Conservation (phyloP, 768 basidiomycete species). For the Tulasnella calospora region DNA sequence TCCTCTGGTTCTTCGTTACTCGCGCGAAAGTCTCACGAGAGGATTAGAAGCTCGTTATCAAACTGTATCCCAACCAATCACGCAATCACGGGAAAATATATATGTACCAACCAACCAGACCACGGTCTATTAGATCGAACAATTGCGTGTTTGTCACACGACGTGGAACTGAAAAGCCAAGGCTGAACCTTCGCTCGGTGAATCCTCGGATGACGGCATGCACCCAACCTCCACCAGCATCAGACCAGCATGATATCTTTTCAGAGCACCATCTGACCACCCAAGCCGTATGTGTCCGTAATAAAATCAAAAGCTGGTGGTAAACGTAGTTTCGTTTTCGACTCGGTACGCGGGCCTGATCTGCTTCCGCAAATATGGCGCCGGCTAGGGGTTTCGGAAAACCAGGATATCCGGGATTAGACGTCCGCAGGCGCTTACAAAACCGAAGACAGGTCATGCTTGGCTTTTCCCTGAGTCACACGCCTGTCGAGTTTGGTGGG, state of each 20-base stretch:
- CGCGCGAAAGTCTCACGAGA: neutral
- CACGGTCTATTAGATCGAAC: neutral
- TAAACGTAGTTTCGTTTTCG: neutral
- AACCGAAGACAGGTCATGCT: too few relatives aligned
- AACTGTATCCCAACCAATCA: neutral
- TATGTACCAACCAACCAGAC: neutral
- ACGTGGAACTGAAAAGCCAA: neutral
- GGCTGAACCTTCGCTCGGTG: neutral
- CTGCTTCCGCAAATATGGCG: neutral
- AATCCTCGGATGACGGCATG: neutral
- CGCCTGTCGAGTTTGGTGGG: neutral
- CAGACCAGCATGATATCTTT: neutral
- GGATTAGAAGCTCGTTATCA: neutral
- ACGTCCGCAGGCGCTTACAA: neutral
- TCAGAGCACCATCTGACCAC: too few relatives aligned
- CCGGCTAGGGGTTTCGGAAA: neutral
- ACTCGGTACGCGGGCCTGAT: neutral
- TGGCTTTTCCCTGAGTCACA: neutral
- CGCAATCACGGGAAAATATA: neutral
- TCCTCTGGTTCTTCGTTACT: conserved; percentile 43
- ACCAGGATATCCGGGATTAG: neutral
- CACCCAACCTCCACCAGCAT: neutral
- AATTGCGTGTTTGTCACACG: neutral
- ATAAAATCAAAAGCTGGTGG: too few relatives aligned
- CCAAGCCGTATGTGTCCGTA: too few relatives aligned